Conservation (phyloP, 2,329 filamentous ascomycete genomes). For the Stachybotrys elegans region DNA sequence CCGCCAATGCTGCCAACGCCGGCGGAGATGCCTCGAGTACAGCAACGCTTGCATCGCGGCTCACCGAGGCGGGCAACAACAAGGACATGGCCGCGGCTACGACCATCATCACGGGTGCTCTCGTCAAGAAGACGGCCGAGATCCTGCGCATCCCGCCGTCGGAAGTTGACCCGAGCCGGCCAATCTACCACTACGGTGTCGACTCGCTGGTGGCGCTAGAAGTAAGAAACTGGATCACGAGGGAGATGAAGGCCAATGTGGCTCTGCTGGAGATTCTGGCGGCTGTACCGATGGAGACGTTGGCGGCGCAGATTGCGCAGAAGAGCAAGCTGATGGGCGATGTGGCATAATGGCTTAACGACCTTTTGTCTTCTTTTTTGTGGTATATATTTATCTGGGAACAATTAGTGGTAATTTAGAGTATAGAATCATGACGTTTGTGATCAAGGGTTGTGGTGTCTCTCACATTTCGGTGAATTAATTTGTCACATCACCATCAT, state of each 20-base stretch:
- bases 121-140: neutral
- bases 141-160: neutral
- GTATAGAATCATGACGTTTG: no score
- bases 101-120: neutral
- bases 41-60: neutral
- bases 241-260: constrained; percentile 40
- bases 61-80: neutral
- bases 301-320: neutral
- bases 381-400: no score
- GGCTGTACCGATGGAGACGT: neutral
- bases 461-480: no score
- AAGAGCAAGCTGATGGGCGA: neutral
- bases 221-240: constrained; percentile 38
- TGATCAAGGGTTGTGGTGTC: no score
- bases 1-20: neutral
- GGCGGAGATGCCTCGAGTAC: neutral
- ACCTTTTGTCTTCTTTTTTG: no score
- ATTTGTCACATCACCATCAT: no score
- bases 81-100: neutral
- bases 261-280: constrained; percentile 46
- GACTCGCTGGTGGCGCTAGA: constrained; percentile 42
- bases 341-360: neutral
- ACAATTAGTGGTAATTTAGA: no score
- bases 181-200: constrained; percentile 21
- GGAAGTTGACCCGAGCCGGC: constrained; percentile 9